Conservation (phyloP, 257 asterid genomes). For the Knoxia roxburghii region DNA sequence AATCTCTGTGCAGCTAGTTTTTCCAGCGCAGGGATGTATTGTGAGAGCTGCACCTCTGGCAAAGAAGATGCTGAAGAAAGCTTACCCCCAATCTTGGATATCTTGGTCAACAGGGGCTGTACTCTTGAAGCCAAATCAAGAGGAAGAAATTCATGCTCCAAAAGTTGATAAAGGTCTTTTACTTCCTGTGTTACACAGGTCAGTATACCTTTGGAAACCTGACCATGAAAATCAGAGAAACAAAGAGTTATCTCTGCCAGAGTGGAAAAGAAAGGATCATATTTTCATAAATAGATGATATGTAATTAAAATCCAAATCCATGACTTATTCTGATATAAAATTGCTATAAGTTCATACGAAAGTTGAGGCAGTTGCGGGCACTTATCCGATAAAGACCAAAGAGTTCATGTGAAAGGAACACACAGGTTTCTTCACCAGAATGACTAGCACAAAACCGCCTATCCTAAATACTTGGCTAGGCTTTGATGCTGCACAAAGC, state of each 20-base stretch:
- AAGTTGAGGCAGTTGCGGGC: neutral
- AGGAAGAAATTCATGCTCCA: conserved; percentile 78
- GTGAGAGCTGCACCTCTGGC: conserved; percentile 62
- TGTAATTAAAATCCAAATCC: neutral
- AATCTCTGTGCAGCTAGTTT: conserved; percentile 75
- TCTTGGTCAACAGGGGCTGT: conserved; percentile 53
- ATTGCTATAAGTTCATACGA: no score
- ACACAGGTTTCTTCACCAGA: neutral
- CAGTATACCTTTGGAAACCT: conserved; percentile 86
- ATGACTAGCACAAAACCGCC: neutral
- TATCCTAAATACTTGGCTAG: neutral
- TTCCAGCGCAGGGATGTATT: conserved; percentile 70
- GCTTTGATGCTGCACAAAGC: neutral
- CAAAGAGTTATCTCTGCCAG: neutral
- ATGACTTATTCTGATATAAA: neutral
- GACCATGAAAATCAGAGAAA: conserved; percentile 5
- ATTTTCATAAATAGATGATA: neutral
- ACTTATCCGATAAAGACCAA: neutral
- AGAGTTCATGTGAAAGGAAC: neutral
- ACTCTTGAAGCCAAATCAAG: conserved; percentile 66
- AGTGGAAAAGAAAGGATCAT: neutral
- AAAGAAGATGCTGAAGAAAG: conserved; percentile 71
- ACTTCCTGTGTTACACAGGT: conserved; percentile 83
- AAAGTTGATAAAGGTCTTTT: conserved; percentile 60
- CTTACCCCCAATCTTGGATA: conserved; percentile 69